Base-by-base conservation (phyloP, 176 grass and related monocot species). In the Lolium rigidum region DNA sequence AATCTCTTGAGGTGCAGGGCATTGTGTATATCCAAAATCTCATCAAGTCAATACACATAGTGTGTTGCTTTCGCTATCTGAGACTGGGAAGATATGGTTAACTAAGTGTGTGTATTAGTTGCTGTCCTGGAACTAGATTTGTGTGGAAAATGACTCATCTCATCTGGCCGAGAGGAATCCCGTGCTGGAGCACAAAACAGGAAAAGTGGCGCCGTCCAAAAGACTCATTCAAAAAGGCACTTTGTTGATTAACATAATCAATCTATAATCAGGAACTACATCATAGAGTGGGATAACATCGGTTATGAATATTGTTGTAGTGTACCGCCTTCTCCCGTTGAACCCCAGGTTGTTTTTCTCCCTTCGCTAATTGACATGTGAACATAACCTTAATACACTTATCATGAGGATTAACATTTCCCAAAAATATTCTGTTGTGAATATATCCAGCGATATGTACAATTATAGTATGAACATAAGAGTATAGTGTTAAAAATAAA, bases 141-240 rank as follows among this genome's bases (percentile, higher is more conserved):
- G 61, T 67, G 44, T 75, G 79, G 63, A 80, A 67, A 81, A 67
- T 67, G 79, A 67, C 25, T 68, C 46, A 52, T 68, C 25, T 67
- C 44, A 51, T 67, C 26, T 20, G 25, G 25, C 43, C 11, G 1
- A 65, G 46, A 21, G 28, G 55, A 10, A 31, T 81, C 61, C 10
- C 24, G 16, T 81, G 79, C 6, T 50, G 5, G 46, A 67, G 25
- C 79, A 68, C 38, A 37, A 52, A 21, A 20, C 16, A 51, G 43
- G 61, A 37, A 81, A 81, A 81, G 47, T 54, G 9, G 24, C 79
- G 7, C 79, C 79, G 46, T 52, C 62, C 62, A 54, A 6, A 69
- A 35, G 79, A 28, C 61, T n/a, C 56, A 17, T 35, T 67, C 79
- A n/a, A 81, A 37, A 50, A 37, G 16, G 44, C 5, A 37, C 21